Evolutionary conservation across 495 filamentous ascomycete genomes (phyloP).

Genomic region (Podospora appendiculata): DNA sequence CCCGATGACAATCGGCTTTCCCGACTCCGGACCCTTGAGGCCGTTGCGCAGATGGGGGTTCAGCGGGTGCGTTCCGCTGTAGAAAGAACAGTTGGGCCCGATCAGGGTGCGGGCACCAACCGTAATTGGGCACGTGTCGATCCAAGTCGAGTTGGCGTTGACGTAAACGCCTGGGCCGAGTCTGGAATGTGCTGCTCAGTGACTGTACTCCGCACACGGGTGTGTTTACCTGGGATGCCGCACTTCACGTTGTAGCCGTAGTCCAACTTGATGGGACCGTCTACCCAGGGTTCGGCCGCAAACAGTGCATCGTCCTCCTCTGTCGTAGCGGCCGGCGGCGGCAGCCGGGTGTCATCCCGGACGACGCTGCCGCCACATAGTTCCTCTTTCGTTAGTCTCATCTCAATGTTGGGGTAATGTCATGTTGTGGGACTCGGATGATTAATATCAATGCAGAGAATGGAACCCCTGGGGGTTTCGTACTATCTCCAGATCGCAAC

Average conservation of each 20-base stretch:
- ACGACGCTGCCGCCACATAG: slow-evolving; percentile 39
- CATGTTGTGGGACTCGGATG: neutral
- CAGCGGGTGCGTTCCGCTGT: slow-evolving; percentile 65
- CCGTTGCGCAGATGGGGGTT: slow-evolving; percentile 70
- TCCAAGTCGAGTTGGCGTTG: slow-evolving; percentile 66
- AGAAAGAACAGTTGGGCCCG: slow-evolving; percentile 72
- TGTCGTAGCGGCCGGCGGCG: slow-evolving; percentile 41
- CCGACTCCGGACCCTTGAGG: slow-evolving; percentile 63
- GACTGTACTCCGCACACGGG: slow-evolving; percentile 10
- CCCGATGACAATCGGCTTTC: slow-evolving; percentile 67
- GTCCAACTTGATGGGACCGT: slow-evolving; percentile 62
- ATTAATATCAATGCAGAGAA: neutral
- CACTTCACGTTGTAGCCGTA: slow-evolving; percentile 67
- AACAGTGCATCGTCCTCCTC: slow-evolving; percentile 56
- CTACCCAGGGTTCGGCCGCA: slow-evolving; percentile 57
- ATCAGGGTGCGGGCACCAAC: slow-evolving; percentile 75
- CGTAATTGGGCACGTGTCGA: slow-evolving; percentile 71
- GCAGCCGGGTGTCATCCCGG: slow-evolving; percentile 53
- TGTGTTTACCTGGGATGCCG: slow-evolving; percentile 1
- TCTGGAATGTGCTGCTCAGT: slow-evolving; percentile 5
- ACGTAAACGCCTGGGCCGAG: slow-evolving; percentile 63
- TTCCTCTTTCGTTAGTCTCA: neutral
- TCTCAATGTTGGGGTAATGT: neutral
- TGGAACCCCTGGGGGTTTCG: slow-evolving; percentile 17
- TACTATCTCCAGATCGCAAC: slow-evolving; percentile 72